Conservation (phyloP, 1,139 yeast species). For the Kurtzmaniella quercitrusa region DNA sequence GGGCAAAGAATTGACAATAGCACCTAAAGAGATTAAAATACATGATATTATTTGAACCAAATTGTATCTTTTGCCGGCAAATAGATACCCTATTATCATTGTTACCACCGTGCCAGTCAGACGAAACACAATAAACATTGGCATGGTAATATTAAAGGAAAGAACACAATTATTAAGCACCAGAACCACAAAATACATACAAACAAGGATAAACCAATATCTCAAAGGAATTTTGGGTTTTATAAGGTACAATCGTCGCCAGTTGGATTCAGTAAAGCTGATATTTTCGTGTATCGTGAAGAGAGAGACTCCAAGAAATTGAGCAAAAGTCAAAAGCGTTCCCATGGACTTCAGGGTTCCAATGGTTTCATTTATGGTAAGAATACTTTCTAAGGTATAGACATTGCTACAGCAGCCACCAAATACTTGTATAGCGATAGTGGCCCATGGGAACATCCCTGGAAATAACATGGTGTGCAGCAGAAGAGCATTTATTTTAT, state of each 20-base stretch:
- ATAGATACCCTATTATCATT: slow-evolving; percentile 50
- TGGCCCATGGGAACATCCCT: slow-evolving; percentile 3
- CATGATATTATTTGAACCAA: slow-evolving; percentile 47
- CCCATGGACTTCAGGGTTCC: slow-evolving; percentile 23
- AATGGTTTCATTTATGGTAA: slow-evolving; percentile 15
- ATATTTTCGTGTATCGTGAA: slow-evolving; percentile 35
- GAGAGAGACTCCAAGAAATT: slow-evolving; percentile 51
- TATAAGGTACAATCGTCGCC: slow-evolving; percentile 21
- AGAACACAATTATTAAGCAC: slow-evolving; percentile 58
- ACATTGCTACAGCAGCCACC: slow-evolving; percentile 78
- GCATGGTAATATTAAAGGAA: slow-evolving; percentile 56
- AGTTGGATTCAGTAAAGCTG: slow-evolving; percentile 17
- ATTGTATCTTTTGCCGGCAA: slow-evolving; percentile 45
- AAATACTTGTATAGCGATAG: slow-evolving; percentile 39
- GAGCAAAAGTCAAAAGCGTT: slow-evolving; percentile 54
- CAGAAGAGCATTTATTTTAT: too few relatives aligned
- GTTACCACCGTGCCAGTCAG: slow-evolving; percentile 64
- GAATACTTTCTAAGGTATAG: slow-evolving; percentile 53
- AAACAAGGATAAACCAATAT: slow-evolving; percentile 46
- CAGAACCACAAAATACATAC: slow-evolving; percentile 49
- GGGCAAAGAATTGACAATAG: slow-evolving; percentile 45
- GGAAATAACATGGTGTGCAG: too few relatives aligned
- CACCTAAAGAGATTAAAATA: slow-evolving; percentile 51
- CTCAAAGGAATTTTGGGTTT: slow-evolving; percentile 42
- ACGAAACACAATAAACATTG: slow-evolving; percentile 63